phyloP scores from a whole-genome alignment of 768 basidiomycete species.

The Boletus rufocinnamomeus region DNA sequence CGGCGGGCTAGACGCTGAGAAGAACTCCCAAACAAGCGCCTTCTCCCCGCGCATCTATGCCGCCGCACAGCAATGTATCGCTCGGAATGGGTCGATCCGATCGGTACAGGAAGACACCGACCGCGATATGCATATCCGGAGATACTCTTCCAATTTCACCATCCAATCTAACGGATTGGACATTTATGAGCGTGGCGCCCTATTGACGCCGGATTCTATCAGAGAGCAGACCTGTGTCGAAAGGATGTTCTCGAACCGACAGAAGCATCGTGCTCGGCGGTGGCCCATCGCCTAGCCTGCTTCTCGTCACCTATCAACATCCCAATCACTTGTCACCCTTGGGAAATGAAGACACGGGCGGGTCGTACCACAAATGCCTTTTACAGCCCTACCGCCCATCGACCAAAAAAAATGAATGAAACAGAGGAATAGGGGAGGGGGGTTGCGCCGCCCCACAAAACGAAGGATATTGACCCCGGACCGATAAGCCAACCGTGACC shows the following conservation, averaged over 20 bases:
- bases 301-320: neutral
- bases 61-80: neutral
- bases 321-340: neutral
- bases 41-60: neutral
- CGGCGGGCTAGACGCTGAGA: neutral
- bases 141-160: neutral
- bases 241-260: neutral
- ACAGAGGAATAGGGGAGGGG: neutral
- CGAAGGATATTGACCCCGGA: neutral
- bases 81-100: neutral
- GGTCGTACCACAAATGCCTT: neutral
- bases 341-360: neutral
- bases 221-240: neutral
- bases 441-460: neutral
- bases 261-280: neutral
- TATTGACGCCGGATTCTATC: neutral
- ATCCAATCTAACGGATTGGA: neutral
- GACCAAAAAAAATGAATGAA: slow-evolving; percentile 1
- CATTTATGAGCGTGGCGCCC: slow-evolving; percentile 1
- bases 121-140: neutral
- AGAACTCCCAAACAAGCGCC: neutral
- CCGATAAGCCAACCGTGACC: neutral
- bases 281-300: neutral
- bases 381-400: neutral
- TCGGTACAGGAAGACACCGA: neutral